Percentiles rank a stretch among this genome's conserved stretches.
phyloP scores from a whole-genome alignment of 2,329 filamentous ascomycete genomes.

The Paracoccidioides lutzii region DNA sequence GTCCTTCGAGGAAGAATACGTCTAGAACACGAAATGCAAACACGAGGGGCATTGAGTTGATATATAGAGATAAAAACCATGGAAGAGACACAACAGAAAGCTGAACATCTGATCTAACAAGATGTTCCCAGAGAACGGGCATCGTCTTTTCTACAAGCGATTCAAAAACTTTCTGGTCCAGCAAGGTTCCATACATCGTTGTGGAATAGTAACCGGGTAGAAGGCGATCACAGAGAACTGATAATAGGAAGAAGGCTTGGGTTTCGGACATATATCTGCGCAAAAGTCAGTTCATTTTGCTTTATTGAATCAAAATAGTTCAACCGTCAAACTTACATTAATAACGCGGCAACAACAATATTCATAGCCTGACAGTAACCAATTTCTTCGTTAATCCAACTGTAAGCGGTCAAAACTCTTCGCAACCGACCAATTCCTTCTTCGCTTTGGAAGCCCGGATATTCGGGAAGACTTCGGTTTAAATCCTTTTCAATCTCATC shows the following conservation, averaged over 20 bases:
- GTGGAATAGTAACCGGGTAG: constrained; percentile 96
- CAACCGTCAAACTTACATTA: constrained; percentile 50
- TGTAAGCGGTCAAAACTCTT: constrained; percentile 88
- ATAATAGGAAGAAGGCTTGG: constrained; percentile 90
- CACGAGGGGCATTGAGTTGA: constrained; percentile 98
- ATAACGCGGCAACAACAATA: constrained; percentile 90
- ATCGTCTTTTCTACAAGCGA: constrained; percentile 97
- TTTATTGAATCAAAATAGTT: neutral
- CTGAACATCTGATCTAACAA: constrained; percentile 94
- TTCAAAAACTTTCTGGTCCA: constrained; percentile 96
- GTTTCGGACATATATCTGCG: constrained; percentile 80
- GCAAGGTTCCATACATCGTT: constrained; percentile 95
- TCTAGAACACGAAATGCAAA: constrained; percentile 95
- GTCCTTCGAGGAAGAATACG: constrained; percentile 95
- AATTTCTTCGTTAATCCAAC: constrained; percentile 89
- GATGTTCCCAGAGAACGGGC: constrained; percentile 94
- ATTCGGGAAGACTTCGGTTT: constrained; percentile 91
- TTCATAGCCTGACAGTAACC: constrained; percentile 99
- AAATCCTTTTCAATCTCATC: constrained; percentile 99
- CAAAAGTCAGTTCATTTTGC: constrained; percentile 1
- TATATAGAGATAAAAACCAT: constrained; percentile 96
- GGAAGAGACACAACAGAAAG: constrained; percentile 92
- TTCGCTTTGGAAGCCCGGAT: constrained; percentile 91
- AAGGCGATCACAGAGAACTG: constrained; percentile 79
- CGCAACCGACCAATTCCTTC: constrained; percentile 85